phyloP scores from a whole-genome alignment of 1,284 basidiomycete genomes.

The Ustilago tritici region DNA sequence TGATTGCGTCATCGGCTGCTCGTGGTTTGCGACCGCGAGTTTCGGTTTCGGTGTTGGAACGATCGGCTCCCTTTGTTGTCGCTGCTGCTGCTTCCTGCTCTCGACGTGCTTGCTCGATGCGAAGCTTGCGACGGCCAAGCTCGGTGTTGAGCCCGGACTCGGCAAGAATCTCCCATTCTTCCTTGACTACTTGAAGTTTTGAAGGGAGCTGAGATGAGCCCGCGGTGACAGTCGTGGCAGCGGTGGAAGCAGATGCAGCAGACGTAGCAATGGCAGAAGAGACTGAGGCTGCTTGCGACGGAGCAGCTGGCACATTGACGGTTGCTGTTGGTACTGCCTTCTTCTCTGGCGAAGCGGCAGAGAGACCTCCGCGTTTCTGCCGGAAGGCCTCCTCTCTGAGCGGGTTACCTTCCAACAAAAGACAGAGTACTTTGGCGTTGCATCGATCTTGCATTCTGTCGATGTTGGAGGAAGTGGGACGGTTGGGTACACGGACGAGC shows the following conservation, averaged over 20 bases:
- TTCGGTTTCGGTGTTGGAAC: slow-evolving; percentile 17
- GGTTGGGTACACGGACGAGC: slow-evolving; percentile 50
- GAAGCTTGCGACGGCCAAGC: slow-evolving; percentile 50
- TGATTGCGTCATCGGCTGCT: slow-evolving; percentile 21
- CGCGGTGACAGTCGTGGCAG: slow-evolving; percentile 2
- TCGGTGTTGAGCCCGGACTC: slow-evolving; percentile 58
- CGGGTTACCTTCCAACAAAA: slow-evolving; percentile 57
- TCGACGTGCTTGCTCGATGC: slow-evolving; percentile 43
- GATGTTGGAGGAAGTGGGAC: slow-evolving; percentile 32
- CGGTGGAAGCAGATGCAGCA: neutral
- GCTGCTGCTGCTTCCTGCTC: slow-evolving; percentile 44
- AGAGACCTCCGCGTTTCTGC: slow-evolving; percentile 55
- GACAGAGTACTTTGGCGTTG: slow-evolving; percentile 32
- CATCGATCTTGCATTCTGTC: slow-evolving; percentile 29
- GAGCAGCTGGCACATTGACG: neutral
- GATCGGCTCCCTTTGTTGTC: slow-evolving; percentile 20
- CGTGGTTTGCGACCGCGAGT: slow-evolving; percentile 28
- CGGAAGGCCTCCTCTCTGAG: slow-evolving; percentile 55
- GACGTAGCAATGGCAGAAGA: neutral
- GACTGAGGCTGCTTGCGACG: neutral
- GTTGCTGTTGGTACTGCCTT: slow-evolving; percentile 10
- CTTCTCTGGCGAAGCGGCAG: slow-evolving; percentile 40
- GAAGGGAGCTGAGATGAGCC: slow-evolving; percentile 33
- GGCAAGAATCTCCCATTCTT: slow-evolving; percentile 58
- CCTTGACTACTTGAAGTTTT: slow-evolving; percentile 46